Evolutionary conservation across 2,329 filamentous ascomycete genomes (phyloP).

Genomic region (Lojkania enalia): DNA sequence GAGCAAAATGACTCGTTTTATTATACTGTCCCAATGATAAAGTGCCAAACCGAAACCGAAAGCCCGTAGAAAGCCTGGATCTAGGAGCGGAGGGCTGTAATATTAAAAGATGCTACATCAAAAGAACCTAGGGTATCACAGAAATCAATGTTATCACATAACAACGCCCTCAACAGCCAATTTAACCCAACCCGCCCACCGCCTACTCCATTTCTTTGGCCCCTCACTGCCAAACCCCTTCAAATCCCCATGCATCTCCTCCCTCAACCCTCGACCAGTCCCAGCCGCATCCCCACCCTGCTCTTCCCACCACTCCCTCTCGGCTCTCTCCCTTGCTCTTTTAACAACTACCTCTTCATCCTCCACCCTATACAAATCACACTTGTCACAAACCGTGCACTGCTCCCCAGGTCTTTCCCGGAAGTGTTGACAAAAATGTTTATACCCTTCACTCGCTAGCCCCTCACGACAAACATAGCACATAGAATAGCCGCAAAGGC

Average conservation of each 20-base stretch:
- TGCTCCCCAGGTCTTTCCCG: conserved; percentile 74
- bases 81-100: no score
- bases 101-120: no score
- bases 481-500: conserved; percentile 95
- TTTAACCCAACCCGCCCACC: conserved; percentile 22
- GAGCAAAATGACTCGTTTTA: no score
- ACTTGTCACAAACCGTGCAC: conserved; percentile 74
- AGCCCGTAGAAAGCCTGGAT: no score
- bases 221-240: conserved; percentile 6
- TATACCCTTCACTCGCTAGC: conserved; percentile 73
- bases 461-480: conserved; percentile 85
- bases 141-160: no score
- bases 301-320: conserved; percentile 50
- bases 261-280: conserved; percentile 24
- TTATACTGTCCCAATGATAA: no score
- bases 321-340: conserved; percentile 48
- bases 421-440: conserved; percentile 96
- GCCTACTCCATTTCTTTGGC: conserved; percentile 5
- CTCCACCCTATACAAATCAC: conserved; percentile 54
- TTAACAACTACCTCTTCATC: conserved; percentile 51
- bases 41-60: no score
- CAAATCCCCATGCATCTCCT: conserved; percentile 22
- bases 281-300: conserved; percentile 40
- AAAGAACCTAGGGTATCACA: no score
- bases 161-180: conserved; percentile 21